Base-by-base conservation (phyloP, 208 protist genomes). In the Wallacemonas sp. region DNA sequence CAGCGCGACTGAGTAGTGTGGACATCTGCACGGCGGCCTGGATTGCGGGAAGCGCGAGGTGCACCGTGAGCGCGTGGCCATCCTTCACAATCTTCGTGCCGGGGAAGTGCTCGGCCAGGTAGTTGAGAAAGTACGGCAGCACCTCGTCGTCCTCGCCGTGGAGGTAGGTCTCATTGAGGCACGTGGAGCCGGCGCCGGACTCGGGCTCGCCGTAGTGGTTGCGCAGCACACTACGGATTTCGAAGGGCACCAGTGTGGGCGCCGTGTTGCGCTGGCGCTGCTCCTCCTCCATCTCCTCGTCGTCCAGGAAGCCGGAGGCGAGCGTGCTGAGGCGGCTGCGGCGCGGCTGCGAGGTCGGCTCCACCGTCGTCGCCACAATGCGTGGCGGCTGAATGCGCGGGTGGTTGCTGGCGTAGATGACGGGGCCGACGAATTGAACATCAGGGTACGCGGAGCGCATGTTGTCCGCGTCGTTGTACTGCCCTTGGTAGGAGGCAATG, bases 401-500 rank as follows among this genome's bases (percentile, higher is more conserved):
- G 61, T 92, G 81, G 31, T 71, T 81, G 64, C 83, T 87, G 11
- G 76, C 81, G 57, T 91, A 87, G 32, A 94, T 63, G 25, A 84
- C 89, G 1, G 83, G 63, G 42, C 89, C 89, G 20, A 91, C 74
- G 54, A 94, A 79, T 44, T 91, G 75, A 3, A 87, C 79, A 46
- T 84, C 79, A 1, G 89, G 89, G 73, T 94, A 94, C 22, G 81
- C 70, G 2, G 89, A 94, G 18, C 79, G 81, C 28, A 79, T 76
- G 70, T 94, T 94, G 32, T 92, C 79, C 26, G 79, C 76, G 54
- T 94, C 89, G 67, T 94, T 89, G 76, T 94, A 94, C 72, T 92
- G 85, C 0, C 83, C 86, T 62, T 94, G 80, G 72, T 91, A 94
- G 0, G 89, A 86, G 12, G 81, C 79, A 44, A 94, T 79, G 44